Evolutionary conservation across 192 early-diverging fungal genomes (phyloP), one percentile per base, ranked within the genome.

Genomic region (Umbelopsis ramanniana): DNA sequence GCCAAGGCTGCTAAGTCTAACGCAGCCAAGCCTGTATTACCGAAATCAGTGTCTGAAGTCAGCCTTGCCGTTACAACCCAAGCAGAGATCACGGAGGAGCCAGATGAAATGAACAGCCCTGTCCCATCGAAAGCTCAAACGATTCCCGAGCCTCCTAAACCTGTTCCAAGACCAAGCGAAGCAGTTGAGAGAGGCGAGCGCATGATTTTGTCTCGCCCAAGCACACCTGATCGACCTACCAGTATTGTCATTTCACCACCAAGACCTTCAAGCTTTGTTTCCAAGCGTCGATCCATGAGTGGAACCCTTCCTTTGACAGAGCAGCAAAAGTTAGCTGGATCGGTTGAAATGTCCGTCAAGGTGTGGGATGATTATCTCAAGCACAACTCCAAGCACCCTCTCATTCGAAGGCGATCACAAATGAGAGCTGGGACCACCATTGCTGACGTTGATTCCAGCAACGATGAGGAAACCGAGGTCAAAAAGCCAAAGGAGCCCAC

Each of bases 181-280:
- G 57, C 57, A 11, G 26, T 17, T 15, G 57, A 63, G 29, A 50
- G 48, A 15, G 17, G 19, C 0, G 57, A 63, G 26, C 26, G 57
- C n/a, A 63, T 19, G 33, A 63, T 50, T 6, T 3, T 63, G 57
- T 35, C 57, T 4, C 57, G 57, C 4, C 57, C 57, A 37, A 26
- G 29, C 35, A 63, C 57, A 19, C 57, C 57, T 14, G 57, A 63
- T 37, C 26, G 57, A 29, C 57, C 29, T 17, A 3, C 57, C 14
- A 63, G 57, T 19, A 63, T 63, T 17, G n/a, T 63, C 26, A 63
- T 63, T 17, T 35, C 57, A 3, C 71, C 70, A 3, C 75, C 77
- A 35, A 52, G 79, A 37, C 79, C 79, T 40, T 77, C 79, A 23
- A 74, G 72, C 37, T 72, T 74, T 67, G 79, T 77, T 11, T 75